These are phyloP conservation scores for Phytophthora brassicae DNA, from an alignment of 352 stramenopile genomes.

Conservation along the genomic window DNA sequence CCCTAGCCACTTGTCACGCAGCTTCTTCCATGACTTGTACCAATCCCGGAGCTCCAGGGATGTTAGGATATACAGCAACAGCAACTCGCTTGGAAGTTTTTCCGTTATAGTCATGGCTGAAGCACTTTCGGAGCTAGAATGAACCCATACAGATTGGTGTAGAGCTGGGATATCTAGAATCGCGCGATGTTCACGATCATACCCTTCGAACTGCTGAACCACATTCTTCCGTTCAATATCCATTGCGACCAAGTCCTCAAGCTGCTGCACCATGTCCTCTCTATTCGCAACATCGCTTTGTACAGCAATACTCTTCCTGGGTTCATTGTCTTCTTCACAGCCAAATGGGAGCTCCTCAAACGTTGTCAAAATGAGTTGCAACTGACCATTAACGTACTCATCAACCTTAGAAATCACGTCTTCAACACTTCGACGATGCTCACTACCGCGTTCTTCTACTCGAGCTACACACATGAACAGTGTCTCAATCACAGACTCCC, in stretches of 20 bases:
- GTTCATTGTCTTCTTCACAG: constrained; percentile 20
- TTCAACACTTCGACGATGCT: constrained; percentile 61
- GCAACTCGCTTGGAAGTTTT: constrained; percentile 41
- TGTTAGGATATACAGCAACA: constrained; percentile 56
- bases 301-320: neutral
- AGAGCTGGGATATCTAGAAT: constrained; percentile 28
- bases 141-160: constrained; percentile 13
- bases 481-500: constrained; percentile 68
- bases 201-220: constrained; percentile 37
- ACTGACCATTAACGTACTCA: constrained; percentile 38
- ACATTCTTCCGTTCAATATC: constrained; percentile 52
- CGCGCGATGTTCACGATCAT: constrained; percentile 52
- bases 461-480: constrained; percentile 54
- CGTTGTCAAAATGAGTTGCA: constrained; percentile 37
- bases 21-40: constrained; percentile 48
- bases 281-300: constrained; percentile 1
- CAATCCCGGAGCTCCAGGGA: constrained; percentile 61
- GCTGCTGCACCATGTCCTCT: constrained; percentile 37
- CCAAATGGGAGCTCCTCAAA: constrained; percentile 42
- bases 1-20: constrained; percentile 51
- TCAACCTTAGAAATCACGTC: constrained; percentile 52
- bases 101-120: constrained; percentile 21
- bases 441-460: constrained; percentile 61
- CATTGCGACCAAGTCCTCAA: constrained; percentile 55
- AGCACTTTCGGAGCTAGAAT: neutral